These are phyloP conservation scores for Phylloporus sp. DNA, from an alignment of 768 basidiomycete species.

Conservation along the genomic window DNA sequence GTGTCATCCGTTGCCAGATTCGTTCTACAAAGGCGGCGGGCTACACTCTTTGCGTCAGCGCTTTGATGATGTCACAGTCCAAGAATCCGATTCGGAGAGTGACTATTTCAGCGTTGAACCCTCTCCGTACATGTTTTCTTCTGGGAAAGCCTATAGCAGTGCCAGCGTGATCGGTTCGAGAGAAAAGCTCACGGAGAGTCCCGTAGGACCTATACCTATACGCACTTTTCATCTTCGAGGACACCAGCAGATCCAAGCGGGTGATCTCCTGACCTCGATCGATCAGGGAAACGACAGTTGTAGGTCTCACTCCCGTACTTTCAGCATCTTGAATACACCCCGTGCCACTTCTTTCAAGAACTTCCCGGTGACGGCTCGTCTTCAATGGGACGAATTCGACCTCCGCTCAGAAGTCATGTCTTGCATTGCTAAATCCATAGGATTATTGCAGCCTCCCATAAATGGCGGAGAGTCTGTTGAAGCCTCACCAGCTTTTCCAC, in stretches of 20 bases:
- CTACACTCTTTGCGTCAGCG: constrained; percentile 85
- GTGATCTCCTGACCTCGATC: constrained; percentile 66
- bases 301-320: constrained; percentile 44
- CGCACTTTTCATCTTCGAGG: constrained; percentile 25
- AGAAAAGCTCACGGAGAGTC: constrained; percentile 25
- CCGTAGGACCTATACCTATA: constrained; percentile 8
- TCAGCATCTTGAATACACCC: constrained; percentile 51
- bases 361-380: constrained; percentile 18
- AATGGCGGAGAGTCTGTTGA: constrained; percentile 64
- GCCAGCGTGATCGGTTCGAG: constrained; percentile 16
- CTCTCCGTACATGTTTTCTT: constrained; percentile 17
- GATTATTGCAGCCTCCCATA: constrained; percentile 81
- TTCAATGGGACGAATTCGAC: constrained; percentile 74
- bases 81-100: constrained; percentile 45
- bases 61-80: constrained; percentile 61
- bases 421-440: constrained; percentile 96
- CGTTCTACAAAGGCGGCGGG: constrained; percentile 92
- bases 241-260: constrained; percentile 66
- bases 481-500: constrained; percentile 59
- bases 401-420: constrained; percentile 97
- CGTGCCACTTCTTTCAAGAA: constrained; percentile 32
- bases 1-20: constrained; percentile 86
- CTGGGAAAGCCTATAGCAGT: constrained; percentile 17
- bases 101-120: constrained; percentile 50
- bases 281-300: constrained; percentile 44